Conservation (phyloP, 345 rosid genomes). For the Rhodamnia rubescens region DNA sequence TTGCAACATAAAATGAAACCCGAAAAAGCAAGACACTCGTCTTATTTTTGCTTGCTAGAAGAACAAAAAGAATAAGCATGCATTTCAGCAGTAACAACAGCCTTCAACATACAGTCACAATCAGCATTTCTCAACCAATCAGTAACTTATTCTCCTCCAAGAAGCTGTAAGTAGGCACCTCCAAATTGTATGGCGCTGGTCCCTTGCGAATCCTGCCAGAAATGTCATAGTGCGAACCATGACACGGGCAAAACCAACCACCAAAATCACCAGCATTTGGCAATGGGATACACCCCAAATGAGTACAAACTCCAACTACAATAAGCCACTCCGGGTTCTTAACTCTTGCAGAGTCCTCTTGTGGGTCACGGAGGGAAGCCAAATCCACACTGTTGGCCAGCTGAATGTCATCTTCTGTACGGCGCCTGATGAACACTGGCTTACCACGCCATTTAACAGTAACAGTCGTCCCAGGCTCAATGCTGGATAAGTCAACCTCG, state of each 20-base stretch:
- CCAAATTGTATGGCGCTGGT: constrained; percentile 55
- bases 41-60: constrained; percentile 1
- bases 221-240: constrained; percentile 54
- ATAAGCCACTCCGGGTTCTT: constrained; percentile 60
- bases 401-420: constrained; percentile 50
- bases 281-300: constrained; percentile 57
- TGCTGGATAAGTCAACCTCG: constrained; percentile 56
- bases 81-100: constrained; percentile 7
- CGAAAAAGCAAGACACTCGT: not conserved
- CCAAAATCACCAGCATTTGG: constrained; percentile 58
- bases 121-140: constrained; percentile 22
- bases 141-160: constrained; percentile 47
- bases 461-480: constrained; percentile 48
- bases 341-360: constrained; percentile 43
- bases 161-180: constrained; percentile 54
- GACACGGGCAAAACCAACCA: constrained; percentile 67
- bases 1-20: not conserved
- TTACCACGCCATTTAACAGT: constrained; percentile 64
- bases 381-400: constrained; percentile 48
- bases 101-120: not conserved
- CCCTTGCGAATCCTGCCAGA: constrained; percentile 61
- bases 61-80: constrained; percentile 5
- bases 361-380: constrained; percentile 46
- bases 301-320: constrained; percentile 52
- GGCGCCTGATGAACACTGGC: constrained; percentile 51